Evolutionary conservation across 306 rosid genomes (phyloP).

Genomic region (Begonia loranthoides): DNA sequence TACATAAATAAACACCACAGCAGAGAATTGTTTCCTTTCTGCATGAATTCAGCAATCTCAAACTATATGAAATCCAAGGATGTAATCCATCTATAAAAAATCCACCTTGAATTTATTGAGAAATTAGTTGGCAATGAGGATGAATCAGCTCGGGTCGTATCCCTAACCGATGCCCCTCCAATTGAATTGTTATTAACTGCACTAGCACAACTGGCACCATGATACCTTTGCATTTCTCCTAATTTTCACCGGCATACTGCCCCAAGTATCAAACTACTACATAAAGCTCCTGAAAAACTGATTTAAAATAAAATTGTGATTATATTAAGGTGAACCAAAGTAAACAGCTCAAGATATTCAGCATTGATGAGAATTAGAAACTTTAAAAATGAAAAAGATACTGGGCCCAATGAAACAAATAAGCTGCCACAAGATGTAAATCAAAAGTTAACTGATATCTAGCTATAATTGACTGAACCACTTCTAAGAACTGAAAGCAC

Average conservation of each 20-base stretch:
- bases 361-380: no score
- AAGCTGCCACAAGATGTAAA: no score
- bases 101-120: slow-evolving; percentile 59
- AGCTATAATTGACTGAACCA: no score
- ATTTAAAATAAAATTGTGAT: slow-evolving; percentile 14
- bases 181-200: slow-evolving; percentile 70
- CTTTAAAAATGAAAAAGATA: no score
- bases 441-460: no score
- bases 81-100: slow-evolving; percentile 4
- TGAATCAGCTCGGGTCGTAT: slow-evolving; percentile 69
- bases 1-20: no score
- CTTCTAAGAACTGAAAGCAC: no score
- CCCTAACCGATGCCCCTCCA: slow-evolving; percentile 74
- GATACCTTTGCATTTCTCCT: slow-evolving; percentile 91
- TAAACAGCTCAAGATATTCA: neutral
- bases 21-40: no score
- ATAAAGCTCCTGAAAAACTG: slow-evolving; percentile 35
- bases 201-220: slow-evolving; percentile 73
- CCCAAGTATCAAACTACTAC: slow-evolving; percentile 53
- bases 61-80: no score
- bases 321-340: neutral
- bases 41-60: no score
- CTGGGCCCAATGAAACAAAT: no score
- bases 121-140: slow-evolving; percentile 58
- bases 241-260: slow-evolving; percentile 82